Evolutionary conservation across 108 stramenopile genomes (phyloP).

Genomic region (Skeletonema potamos): DNA sequence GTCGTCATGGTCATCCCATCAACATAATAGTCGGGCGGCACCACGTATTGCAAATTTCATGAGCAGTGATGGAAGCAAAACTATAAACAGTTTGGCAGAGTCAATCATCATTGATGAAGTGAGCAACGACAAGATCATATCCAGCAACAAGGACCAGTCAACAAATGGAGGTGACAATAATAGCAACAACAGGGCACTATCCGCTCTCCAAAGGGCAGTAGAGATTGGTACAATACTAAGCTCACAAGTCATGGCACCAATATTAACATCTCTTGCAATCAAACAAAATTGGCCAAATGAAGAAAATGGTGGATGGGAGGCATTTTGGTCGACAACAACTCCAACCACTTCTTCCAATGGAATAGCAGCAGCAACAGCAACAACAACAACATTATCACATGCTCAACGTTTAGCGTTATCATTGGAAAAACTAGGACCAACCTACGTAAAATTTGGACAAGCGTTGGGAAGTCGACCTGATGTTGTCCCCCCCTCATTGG

Average conservation of each 20-base stretch:
- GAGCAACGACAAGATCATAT: background rate
- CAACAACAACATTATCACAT: constrained; percentile 15
- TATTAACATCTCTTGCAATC: constrained; percentile 2
- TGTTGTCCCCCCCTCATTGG: constrained; percentile 62
- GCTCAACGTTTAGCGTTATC: constrained; percentile 55
- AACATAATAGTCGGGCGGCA: background rate
- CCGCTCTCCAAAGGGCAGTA: constrained; percentile 24
- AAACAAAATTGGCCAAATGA: constrained; percentile 7
- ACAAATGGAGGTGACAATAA: background rate
- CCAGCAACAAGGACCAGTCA: background rate
- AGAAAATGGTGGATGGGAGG: constrained; percentile 26
- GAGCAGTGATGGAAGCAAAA: background rate
- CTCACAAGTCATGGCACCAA: constrained; percentile 14
- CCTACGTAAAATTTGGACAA: constrained; percentile 82
- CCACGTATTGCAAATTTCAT: background rate
- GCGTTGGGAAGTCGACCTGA: constrained; percentile 73
- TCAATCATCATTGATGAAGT: background rate
- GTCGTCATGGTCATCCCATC: background rate
- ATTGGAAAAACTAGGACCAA: constrained; percentile 68
- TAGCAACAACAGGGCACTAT: background rate
- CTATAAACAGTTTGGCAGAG: background rate
- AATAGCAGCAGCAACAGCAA: too few species aligned
- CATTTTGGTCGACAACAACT: constrained; percentile 31
- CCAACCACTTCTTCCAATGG: background rate
- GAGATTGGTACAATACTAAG: constrained; percentile 26